These are phyloP conservation scores for Paracamarosporium sp. DNA, from an alignment of 2,329 filamentous ascomycete genomes.

Conservation along the genomic window DNA sequence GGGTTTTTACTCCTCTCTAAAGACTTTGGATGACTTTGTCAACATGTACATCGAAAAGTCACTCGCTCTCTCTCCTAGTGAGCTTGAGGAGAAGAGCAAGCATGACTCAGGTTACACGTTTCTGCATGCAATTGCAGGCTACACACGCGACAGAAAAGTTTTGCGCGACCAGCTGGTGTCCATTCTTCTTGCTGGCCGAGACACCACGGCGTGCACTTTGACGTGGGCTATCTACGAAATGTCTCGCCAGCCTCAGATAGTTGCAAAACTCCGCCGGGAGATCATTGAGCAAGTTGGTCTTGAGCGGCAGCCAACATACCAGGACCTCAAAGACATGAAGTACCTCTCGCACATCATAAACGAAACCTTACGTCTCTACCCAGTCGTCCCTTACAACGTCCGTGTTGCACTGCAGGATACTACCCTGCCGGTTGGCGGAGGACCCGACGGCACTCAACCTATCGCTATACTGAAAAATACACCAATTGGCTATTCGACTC, in stretches of 20 bases:
- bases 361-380: slow-evolving; percentile 54
- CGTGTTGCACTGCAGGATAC: slow-evolving; percentile 56
- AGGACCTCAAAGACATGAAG: slow-evolving; percentile 85
- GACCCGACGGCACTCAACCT: slow-evolving; percentile 52
- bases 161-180: slow-evolving; percentile 79
- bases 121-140: slow-evolving; percentile 81
- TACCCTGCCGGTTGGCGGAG: slow-evolving; percentile 57
- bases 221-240: slow-evolving; percentile 87
- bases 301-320: slow-evolving; percentile 69
- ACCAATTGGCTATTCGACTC: slow-evolving; percentile 54
- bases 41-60: slow-evolving; percentile 78
- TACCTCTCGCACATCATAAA: slow-evolving; percentile 60
- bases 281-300: slow-evolving; percentile 72
- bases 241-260: slow-evolving; percentile 70
- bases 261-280: slow-evolving; percentile 74
- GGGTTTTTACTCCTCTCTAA: slow-evolving; percentile 68
- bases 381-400: slow-evolving; percentile 58
- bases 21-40: slow-evolving; percentile 77
- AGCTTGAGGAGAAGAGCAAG: slow-evolving; percentile 76
- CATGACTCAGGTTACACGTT: slow-evolving; percentile 80
- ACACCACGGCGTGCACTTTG: slow-evolving; percentile 84
- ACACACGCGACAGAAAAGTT: slow-evolving; percentile 71
- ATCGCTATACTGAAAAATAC: slow-evolving; percentile 54
- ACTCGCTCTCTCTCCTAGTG: slow-evolving; percentile 70
- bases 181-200: slow-evolving; percentile 82